phyloP scores from a whole-genome alignment of 371 early-diverging fungal genomes.

The Mortierella sp. region DNA sequence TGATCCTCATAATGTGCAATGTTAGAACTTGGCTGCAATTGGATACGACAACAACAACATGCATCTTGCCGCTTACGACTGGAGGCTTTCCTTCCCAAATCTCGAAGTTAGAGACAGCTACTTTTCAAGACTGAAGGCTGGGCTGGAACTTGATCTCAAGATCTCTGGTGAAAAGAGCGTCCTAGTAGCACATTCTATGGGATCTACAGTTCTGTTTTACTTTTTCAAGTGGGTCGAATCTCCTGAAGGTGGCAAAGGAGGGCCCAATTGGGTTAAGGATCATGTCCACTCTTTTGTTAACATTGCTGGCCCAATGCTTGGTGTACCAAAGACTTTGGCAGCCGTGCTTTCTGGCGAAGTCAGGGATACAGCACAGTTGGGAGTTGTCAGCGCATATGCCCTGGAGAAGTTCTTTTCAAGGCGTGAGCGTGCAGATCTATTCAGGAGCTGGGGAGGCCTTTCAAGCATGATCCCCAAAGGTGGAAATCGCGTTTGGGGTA shows the following conservation, averaged over 20 bases:
- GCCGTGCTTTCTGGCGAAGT: conserved; percentile 87
- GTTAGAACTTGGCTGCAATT: conserved; percentile 85
- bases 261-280: conserved; percentile 82
- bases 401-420: conserved; percentile 90
- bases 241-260: conserved; percentile 80
- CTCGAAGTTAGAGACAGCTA: conserved; percentile 89
- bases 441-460: conserved; percentile 90
- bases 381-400: conserved; percentile 81
- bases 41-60: conserved; percentile 93
- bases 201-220: conserved; percentile 80
- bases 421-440: conserved; percentile 80
- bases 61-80: conserved; percentile 93
- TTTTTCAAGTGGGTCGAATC: conserved; percentile 95
- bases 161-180: conserved; percentile 72
- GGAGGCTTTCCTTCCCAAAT: conserved; percentile 89
- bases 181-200: conserved; percentile 74
- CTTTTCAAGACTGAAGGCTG: conserved; percentile 83
- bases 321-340: conserved; percentile 89
- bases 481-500: conserved; percentile 88
- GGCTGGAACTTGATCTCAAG: conserved; percentile 76
- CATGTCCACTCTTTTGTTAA: conserved; percentile 88
- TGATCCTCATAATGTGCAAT: neutral
- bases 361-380: conserved; percentile 88
- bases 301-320: conserved; percentile 92
- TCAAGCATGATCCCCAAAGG: conserved; percentile 90